Percentiles rank a stretch among this genome's conserved stretches.
Evolutionary conservation across 1,284 basidiomycete species (phyloP).

Genomic region (Apiotrichum mycotoxinovorans): DNA sequence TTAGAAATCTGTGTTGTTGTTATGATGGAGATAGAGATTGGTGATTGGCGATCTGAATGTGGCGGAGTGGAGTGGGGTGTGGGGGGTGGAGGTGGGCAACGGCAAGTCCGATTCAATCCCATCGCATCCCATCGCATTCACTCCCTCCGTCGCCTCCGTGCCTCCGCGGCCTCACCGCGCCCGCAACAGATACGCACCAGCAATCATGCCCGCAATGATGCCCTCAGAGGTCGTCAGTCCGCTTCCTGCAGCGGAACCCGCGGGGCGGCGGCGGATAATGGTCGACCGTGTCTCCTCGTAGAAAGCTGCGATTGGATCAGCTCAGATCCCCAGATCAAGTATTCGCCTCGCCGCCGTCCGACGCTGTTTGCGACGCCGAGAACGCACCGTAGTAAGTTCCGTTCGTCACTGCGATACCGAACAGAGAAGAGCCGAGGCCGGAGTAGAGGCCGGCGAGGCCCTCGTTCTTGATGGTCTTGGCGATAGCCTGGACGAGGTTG

Average conservation of each 20-base stretch:
- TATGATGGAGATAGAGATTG: background rate
- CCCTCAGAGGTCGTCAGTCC: slow-evolving; percentile 79
- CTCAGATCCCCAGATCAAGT: too few relatives aligned
- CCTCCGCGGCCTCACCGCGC: too few relatives aligned
- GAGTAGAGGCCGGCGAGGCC: slow-evolving; percentile 82
- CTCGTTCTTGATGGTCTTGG: slow-evolving; percentile 78
- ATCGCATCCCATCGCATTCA: background rate
- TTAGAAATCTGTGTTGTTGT: background rate
- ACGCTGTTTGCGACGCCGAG: too few relatives aligned
- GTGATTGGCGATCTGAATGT: too few relatives aligned
- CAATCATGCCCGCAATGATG: slow-evolving; percentile 82
- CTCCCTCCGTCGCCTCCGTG: too few relatives aligned
- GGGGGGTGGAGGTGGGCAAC: too few relatives aligned
- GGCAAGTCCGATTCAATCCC: background rate
- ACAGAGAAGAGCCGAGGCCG: slow-evolving; percentile 77
- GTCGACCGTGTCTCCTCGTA: slow-evolving; percentile 54
- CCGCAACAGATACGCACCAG: slow-evolving; percentile 60
- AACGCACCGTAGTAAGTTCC: slow-evolving; percentile 56
- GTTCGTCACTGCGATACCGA: slow-evolving; percentile 92
- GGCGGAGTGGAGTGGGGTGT: too few relatives aligned
- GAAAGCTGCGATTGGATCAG: slow-evolving; percentile 50
- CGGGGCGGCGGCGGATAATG: slow-evolving; percentile 52
- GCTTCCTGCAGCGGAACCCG: slow-evolving; percentile 51
- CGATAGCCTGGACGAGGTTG: slow-evolving; percentile 50
- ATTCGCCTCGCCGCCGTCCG: slow-evolving; percentile 1